Conservation (phyloP, 106 monocot genomes). For the Hemerocallis citrina region DNA sequence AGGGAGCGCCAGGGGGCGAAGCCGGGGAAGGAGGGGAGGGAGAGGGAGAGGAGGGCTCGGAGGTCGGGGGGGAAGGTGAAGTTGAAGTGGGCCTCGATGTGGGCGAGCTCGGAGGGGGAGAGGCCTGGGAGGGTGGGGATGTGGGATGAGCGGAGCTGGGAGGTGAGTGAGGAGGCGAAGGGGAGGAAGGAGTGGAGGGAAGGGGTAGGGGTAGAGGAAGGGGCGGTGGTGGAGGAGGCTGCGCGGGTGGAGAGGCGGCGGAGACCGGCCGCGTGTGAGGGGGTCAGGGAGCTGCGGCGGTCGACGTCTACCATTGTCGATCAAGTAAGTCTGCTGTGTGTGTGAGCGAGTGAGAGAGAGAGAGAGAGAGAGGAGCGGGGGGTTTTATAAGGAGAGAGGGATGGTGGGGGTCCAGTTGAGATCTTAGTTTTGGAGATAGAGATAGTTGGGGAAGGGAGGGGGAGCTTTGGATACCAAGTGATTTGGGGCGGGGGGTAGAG, state of each 20-base stretch:
- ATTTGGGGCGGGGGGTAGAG: too few relatives aligned
- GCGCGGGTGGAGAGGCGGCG: constrained; percentile 15
- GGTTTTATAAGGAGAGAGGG: neutral
- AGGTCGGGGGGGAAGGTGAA: constrained; percentile 85
- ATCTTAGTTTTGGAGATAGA: too few relatives aligned
- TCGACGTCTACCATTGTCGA: constrained; percentile 53
- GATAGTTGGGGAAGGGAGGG: too few relatives aligned
- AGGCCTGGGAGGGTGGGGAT: constrained; percentile 45
- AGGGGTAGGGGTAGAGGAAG: constrained; percentile 24
- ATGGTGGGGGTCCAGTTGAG: too few relatives aligned
- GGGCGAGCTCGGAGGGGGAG: constrained; percentile 41
- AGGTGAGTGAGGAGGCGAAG: constrained; percentile 39
- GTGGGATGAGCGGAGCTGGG: constrained; percentile 38
- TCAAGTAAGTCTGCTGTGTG: neutral
- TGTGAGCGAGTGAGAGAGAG: neutral
- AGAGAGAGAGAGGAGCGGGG: neutral
- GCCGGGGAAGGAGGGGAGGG: constrained; percentile 51
- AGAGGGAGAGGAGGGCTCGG: constrained; percentile 55
- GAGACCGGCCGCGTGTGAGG: constrained; percentile 16
- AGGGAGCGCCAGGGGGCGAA: constrained; percentile 61
- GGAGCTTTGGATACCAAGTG: too few relatives aligned
- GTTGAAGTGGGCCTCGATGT: constrained; percentile 48
- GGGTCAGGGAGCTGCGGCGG: constrained; percentile 14
- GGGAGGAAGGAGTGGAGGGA: constrained; percentile 48
- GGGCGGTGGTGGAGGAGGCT: constrained; percentile 34